phyloP scores from a whole-genome alignment of 2,329 filamentous ascomycete genomes.

The Venturia aucupariae region DNA sequence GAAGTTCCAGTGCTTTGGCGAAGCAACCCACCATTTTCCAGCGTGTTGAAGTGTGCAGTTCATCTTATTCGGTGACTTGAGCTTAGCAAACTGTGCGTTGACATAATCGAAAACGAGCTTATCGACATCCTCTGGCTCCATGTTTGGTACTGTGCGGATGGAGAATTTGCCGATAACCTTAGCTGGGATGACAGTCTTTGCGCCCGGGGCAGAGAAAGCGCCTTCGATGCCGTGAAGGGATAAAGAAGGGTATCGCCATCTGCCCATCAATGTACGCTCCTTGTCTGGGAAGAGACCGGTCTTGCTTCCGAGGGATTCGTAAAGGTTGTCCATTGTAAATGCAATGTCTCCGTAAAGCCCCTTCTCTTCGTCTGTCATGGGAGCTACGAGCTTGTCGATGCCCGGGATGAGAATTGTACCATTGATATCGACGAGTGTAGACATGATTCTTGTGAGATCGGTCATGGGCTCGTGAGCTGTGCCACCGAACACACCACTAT shows the following conservation, averaged over 20 bases:
- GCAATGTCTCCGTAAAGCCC: conserved; percentile 80
- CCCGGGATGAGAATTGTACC: conserved; percentile 95
- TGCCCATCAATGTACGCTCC: conserved; percentile 85
- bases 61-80: conserved; percentile 85
- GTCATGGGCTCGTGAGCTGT: conserved; percentile 98
- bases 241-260: conserved; percentile 90
- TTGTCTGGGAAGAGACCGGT: conserved; percentile 84
- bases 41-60: conserved; percentile 76
- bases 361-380: conserved; percentile 78
- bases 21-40: conserved; percentile 98
- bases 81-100: conserved; percentile 73
- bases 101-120: conserved; percentile 75
- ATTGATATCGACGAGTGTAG: conserved; percentile 73
- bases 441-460: conserved; percentile 75
- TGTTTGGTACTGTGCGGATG: conserved; percentile 93
- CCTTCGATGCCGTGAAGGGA: conserved; percentile 93
- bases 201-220: conserved; percentile 84
- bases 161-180: conserved; percentile 98
- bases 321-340: conserved; percentile 92
- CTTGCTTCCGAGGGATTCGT: conserved; percentile 82
- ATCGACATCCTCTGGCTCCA: conserved; percentile 89
- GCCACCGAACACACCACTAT: conserved; percentile 94
- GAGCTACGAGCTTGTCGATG: conserved; percentile 84
- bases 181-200: conserved; percentile 96
- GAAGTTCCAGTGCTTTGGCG: conserved; percentile 99